phyloP scores from a whole-genome alignment of 768 basidiomycete species.

The Holtermannia corniformis region DNA sequence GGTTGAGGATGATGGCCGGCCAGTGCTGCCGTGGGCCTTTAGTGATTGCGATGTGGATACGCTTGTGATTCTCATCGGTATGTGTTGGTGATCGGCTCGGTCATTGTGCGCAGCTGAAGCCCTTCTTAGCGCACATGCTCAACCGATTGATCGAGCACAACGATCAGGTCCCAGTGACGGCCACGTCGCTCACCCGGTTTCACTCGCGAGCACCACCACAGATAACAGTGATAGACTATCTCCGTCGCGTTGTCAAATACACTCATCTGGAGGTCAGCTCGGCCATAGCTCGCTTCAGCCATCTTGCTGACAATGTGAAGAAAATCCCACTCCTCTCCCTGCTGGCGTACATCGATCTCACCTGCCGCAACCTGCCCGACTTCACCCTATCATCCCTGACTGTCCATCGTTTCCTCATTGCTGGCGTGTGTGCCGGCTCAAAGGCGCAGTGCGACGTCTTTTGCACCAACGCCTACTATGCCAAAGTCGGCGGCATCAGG shows the following conservation, averaged over 20 bases:
- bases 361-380: constrained; percentile 71
- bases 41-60: constrained; percentile 73
- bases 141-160: constrained; percentile 90
- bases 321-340: constrained; percentile 42
- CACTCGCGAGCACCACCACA: constrained; percentile 85
- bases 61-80: constrained; percentile 83
- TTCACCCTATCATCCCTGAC: constrained; percentile 95
- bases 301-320: constrained; percentile 13
- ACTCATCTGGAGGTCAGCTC: constrained; percentile 82
- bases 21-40: constrained; percentile 62
- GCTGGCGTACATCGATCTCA: constrained; percentile 46
- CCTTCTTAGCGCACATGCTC: constrained; percentile 82
- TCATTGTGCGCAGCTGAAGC: background rate
- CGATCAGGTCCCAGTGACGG: constrained; percentile 82
- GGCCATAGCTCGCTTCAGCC: background rate
- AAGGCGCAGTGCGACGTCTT: constrained; percentile 95
- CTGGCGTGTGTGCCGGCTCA: constrained; percentile 80
- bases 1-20: background rate
- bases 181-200: constrained; percentile 87
- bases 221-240: constrained; percentile 84
- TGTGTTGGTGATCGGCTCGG: constrained; percentile 14
- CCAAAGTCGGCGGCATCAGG: constrained; percentile 90
- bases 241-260: constrained; percentile 84
- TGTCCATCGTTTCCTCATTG: constrained; percentile 94
- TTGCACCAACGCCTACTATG: constrained; percentile 88